These are phyloP conservation scores for Microsporum audouinii DNA, from an alignment of 2,329 filamentous ascomycete species.

Conservation along the genomic window DNA sequence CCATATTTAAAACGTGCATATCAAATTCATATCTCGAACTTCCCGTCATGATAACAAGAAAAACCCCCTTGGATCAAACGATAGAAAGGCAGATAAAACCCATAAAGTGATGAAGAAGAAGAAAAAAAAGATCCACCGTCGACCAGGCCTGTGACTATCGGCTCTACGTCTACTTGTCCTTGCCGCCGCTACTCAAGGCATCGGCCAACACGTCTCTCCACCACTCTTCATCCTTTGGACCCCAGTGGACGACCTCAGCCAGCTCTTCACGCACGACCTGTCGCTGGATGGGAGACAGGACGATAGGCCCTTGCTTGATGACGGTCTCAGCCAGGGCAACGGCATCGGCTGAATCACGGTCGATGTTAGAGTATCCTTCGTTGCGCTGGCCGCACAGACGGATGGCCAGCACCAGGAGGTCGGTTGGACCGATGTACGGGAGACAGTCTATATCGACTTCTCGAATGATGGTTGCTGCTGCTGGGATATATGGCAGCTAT, in stretches of 20 bases:
- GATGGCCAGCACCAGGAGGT: constrained; percentile 10
- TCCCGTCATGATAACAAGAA: too few species aligned
- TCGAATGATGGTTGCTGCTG: constrained; percentile 3
- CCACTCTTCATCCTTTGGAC: background rate
- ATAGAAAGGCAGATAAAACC: too few species aligned
- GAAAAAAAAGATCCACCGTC: too few species aligned
- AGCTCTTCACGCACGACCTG: background rate
- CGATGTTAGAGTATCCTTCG: background rate
- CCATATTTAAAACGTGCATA: too few species aligned
- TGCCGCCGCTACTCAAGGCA: background rate
- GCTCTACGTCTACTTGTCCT: background rate
- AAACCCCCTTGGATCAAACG: too few species aligned
- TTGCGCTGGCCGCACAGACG: constrained; percentile 7
- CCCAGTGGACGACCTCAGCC: background rate
- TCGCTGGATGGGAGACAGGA: background rate
- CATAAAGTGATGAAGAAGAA: too few species aligned
- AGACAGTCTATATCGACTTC: background rate
- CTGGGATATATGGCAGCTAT: constrained; percentile 8
- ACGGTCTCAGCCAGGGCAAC: background rate
- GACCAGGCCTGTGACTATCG: too few species aligned
- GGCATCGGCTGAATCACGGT: background rate
- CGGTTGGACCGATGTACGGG: constrained; percentile 7
- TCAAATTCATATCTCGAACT: too few species aligned
- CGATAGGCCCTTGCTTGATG: background rate
- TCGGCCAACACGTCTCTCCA: background rate